Base-by-base conservation (phyloP, 768 basidiomycete genomes). In the Cyathus striatus region DNA sequence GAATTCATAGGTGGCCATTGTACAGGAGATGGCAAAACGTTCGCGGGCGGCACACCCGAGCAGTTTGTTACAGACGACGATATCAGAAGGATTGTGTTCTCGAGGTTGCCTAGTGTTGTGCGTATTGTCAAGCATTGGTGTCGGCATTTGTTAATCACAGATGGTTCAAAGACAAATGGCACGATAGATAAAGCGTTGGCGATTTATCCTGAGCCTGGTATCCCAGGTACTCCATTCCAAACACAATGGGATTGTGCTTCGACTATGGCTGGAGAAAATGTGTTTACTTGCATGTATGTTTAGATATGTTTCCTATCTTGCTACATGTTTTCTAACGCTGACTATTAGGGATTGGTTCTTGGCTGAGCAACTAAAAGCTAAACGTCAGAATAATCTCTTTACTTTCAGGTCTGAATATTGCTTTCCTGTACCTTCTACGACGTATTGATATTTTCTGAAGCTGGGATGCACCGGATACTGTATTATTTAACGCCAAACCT, bases 401-500 rank as follows among this genome's bases (percentile, higher is more conserved):
- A 48, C 59, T 13, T 72, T 44, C 43, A 63, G 63, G 69, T 68
- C 5, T 13, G 30, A 13, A 16, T 16, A 12, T 32, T 2, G 30
- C 30, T 32, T 32, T 32, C 30, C 17, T 32, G 12, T 32, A 32
- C 12, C 30, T n/a, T n/a, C 12, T 32, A 12, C 6, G 39, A 5
- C 10, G 13, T 23, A 18, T 23, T n/a, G 7, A 7, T 41, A 14
- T 26, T 18, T 5, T 21, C n/a, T n/a, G n/a, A n/a, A 70, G 70
- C 23, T 73, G 70, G 65, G 65, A 73, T 50, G 64, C 69, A 13
- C 66, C 71, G n/a, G 63, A 72, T 46, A 59, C 69, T 3, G 66
- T 71, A 2, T 21, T 68, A 5, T 67, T 54, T 41, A 59, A 66
- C 30, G 50, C 50, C 12, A 57, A 46, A 20, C 68, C 69, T 0